A percentile compares a stretch with the other conserved stretches of the same genome.
Conservation (phyloP, 495 filamentous ascomycete genomes). For the Trichoderma virens region DNA sequence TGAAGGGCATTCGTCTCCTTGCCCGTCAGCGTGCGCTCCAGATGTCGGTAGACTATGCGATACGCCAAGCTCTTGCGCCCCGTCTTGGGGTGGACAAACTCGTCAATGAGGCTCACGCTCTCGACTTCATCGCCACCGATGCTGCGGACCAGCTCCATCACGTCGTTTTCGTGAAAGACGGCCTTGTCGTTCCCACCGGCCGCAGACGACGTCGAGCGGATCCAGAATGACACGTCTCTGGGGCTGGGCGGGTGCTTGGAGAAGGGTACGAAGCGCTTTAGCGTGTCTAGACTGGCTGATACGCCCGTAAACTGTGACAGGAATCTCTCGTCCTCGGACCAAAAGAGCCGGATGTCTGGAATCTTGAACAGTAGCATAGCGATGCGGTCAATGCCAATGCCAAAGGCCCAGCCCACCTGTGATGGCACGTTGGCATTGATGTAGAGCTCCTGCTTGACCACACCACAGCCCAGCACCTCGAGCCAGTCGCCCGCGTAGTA, state of each 20-base stretch:
- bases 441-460: slow-evolving; percentile 73
- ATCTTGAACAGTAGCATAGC: slow-evolving; percentile 96
- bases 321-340: slow-evolving; percentile 80
- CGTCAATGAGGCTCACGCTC: slow-evolving; percentile 70
- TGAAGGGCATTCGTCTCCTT: slow-evolving; percentile 71
- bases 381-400: slow-evolving; percentile 83
- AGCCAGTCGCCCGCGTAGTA: slow-evolving; percentile 94
- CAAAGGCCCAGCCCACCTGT: slow-evolving; percentile 91
- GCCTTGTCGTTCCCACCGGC: slow-evolving; percentile 41
- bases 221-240: slow-evolving; percentile 93
- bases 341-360: slow-evolving; percentile 96
- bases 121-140: slow-evolving; percentile 78
- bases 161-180: slow-evolving; percentile 84
- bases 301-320: slow-evolving; percentile 65
- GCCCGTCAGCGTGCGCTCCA: slow-evolving; percentile 83
- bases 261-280: slow-evolving; percentile 73
- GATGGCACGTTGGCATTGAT: slow-evolving; percentile 66
- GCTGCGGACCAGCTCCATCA: slow-evolving; percentile 87
- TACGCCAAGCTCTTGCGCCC: slow-evolving; percentile 80
- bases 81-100: slow-evolving; percentile 86
- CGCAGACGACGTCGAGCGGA: slow-evolving; percentile 42
- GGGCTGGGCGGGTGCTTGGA: slow-evolving; percentile 81
- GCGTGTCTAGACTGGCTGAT: slow-evolving; percentile 34
- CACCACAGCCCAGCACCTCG: slow-evolving; percentile 88
- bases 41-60: slow-evolving; percentile 80